A percentile compares a stretch with the other conserved stretches of the same genome.
Conservation (phyloP, 768 basidiomycete species). For the Psilocybe azurescens region DNA sequence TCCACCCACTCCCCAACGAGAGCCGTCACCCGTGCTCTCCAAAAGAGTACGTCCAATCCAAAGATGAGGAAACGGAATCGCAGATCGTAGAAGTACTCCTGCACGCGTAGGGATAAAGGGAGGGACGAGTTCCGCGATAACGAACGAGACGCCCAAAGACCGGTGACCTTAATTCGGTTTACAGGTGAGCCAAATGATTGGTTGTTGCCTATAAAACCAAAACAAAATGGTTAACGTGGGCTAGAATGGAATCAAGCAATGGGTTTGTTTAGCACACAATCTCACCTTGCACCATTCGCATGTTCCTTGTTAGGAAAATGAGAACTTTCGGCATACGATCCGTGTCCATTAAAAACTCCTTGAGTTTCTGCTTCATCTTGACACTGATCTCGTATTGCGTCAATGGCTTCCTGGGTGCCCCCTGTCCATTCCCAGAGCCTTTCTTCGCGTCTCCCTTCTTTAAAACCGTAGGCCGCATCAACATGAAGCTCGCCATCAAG, state of each 20-base stretch:
- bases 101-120: conserved; percentile 43
- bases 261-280: conserved; percentile 40
- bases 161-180: conserved; percentile 90
- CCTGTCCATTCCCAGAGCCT: background rate
- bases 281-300: conserved; percentile 66
- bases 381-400: conserved; percentile 75
- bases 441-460: conserved; percentile 34
- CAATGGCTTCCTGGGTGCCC: conserved; percentile 46
- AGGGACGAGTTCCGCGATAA: conserved; percentile 52
- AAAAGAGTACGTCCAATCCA: conserved; percentile 76
- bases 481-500: conserved; percentile 73
- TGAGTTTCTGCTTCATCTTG: conserved; percentile 69
- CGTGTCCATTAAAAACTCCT: conserved; percentile 71
- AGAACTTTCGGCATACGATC: conserved; percentile 81
- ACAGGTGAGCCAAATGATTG: conserved; percentile 86
- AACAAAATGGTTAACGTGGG: conserved; percentile 36
- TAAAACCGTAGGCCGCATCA: conserved; percentile 67
- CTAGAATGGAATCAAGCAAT: conserved; percentile 34
- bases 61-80: conserved; percentile 71
- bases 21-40: conserved; percentile 56
- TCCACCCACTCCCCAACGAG: conserved; percentile 50
- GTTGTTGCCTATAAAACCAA: conserved; percentile 62
- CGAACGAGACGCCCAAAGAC: conserved; percentile 79
- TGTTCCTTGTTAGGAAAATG: conserved; percentile 76
- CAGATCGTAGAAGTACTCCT: conserved; percentile 62